Conservation (phyloP, 225 moss, liverwort and hornwort genomes). For the Thuidium tamariscinum region DNA sequence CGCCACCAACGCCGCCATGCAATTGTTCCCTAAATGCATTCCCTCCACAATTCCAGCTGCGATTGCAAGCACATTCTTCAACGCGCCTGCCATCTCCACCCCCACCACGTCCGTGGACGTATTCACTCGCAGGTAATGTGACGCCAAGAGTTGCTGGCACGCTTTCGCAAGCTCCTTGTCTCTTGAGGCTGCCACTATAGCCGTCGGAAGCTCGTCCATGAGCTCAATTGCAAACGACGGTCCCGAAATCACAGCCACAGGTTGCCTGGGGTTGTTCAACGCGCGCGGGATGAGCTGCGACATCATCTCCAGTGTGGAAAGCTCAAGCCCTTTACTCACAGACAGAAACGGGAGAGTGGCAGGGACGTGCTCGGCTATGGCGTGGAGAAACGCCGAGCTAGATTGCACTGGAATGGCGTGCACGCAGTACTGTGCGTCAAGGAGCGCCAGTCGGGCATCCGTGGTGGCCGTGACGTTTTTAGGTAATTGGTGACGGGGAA, state of each 20-base stretch:
- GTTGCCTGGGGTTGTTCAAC: constrained; percentile 75
- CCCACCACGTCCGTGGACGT: constrained; percentile 83
- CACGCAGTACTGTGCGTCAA: constrained; percentile 70
- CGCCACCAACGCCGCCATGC: constrained; percentile 93
- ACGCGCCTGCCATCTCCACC: constrained; percentile 96
- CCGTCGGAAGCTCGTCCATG: constrained; percentile 91
- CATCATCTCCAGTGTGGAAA: constrained; percentile 91
- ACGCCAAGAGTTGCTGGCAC: constrained; percentile 83
- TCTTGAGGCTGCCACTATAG: constrained; percentile 75
- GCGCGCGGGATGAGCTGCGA: constrained; percentile 89
- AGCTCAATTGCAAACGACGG: constrained; percentile 91
- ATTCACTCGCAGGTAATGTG: constrained; percentile 68
- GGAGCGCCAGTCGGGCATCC: constrained; percentile 54
- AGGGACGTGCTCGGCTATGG: constrained; percentile 70
- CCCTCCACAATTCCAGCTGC: constrained; percentile 96
- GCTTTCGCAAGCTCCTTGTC: constrained; percentile 80
- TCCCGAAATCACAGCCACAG: constrained; percentile 78
- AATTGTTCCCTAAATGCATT: constrained; percentile 91
- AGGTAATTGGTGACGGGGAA: constrained; percentile 63
- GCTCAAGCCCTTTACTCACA: constrained; percentile 86
- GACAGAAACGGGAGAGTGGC: constrained; percentile 68
- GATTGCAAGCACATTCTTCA: constrained; percentile 91
- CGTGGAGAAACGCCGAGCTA: constrained; percentile 51
- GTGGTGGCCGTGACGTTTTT: constrained; percentile 83
- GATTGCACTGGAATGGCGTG: constrained; percentile 90